phyloP scores from a whole-genome alignment of 1,284 basidiomycete genomes.

The Limonomyces culmigenus region DNA sequence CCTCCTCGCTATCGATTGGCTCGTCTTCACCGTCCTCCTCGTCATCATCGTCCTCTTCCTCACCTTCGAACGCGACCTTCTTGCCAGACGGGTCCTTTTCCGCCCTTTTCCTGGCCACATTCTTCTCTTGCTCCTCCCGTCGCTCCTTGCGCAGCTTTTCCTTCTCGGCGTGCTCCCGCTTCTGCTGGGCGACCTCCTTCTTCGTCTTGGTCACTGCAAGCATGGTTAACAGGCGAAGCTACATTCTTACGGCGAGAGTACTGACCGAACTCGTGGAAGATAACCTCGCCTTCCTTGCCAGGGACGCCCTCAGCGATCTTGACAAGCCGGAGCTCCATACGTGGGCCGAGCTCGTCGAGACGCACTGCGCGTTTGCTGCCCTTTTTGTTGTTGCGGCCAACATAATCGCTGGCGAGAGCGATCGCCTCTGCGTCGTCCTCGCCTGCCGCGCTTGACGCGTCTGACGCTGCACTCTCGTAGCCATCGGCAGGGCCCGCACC shows the following conservation, averaged over 20 bases:
- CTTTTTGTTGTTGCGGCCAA: constrained; percentile 86
- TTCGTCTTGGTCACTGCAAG: constrained; percentile 67
- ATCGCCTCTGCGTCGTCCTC: constrained; percentile 65
- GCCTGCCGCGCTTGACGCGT: constrained; percentile 64
- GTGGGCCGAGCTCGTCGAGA: constrained; percentile 87
- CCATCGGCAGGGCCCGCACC: constrained; percentile 60
- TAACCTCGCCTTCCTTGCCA: constrained; percentile 75
- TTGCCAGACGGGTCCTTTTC: no score
- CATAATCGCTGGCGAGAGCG: constrained; percentile 80
- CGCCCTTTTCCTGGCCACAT: constrained; percentile 74
- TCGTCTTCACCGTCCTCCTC: constrained; percentile 22
- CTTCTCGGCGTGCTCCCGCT: constrained; percentile 60
- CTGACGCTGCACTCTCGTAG: constrained; percentile 70
- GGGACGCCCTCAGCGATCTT: constrained; percentile 94
- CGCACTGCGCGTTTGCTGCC: constrained; percentile 83
- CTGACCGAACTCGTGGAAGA: constrained; percentile 84
- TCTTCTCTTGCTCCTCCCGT: constrained; percentile 75
- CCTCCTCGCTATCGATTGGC: constrained; percentile 24
- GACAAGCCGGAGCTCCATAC: constrained; percentile 84
- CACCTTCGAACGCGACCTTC: constrained; percentile 20
- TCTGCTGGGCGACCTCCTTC: constrained; percentile 46
- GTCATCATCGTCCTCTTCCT: constrained; percentile 24
- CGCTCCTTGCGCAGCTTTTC: constrained; percentile 60
- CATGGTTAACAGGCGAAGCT: constrained; percentile 4
- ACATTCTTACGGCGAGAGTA: constrained; percentile 6